These are phyloP conservation scores for Coelastrella sp. DNA, from an alignment of 139 green algal species.

Conservation along the genomic window DNA sequence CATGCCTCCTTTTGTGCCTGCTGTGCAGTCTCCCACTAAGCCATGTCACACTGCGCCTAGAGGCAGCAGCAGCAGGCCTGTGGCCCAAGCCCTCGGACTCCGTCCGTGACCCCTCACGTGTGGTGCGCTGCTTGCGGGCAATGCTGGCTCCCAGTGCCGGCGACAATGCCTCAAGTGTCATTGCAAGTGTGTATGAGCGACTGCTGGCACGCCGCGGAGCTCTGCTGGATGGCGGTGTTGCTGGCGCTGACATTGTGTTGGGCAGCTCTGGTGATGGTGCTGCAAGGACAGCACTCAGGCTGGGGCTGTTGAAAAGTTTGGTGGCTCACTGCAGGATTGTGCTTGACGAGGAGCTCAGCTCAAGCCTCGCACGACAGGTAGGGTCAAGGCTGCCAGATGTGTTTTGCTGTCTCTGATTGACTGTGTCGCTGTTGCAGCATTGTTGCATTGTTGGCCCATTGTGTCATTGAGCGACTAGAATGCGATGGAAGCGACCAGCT, in stretches of 20 bases:
- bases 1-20: neutral
- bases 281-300: constrained; percentile 35
- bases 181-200: constrained; percentile 55
- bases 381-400: neutral
- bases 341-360: constrained; percentile 33
- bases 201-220: constrained; percentile 49
- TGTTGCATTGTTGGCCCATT: too few species aligned
- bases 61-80: constrained; percentile 77
- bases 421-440: too few species aligned
- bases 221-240: neutral
- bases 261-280: constrained; percentile 52
- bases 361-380: constrained; percentile 30
- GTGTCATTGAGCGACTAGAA: too few species aligned
- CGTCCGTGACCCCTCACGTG: neutral
- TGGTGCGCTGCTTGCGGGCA: constrained; percentile 39
- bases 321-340: constrained; percentile 5
- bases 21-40: constrained; percentile 68
- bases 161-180: constrained; percentile 8
- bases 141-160: neutral
- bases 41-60: constrained; percentile 81
- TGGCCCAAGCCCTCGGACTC: constrained; percentile 65
- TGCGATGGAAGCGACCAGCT: too few species aligned
- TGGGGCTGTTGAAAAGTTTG: constrained; percentile 47
- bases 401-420: neutral
- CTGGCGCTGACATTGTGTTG: constrained; percentile 52